Percentiles rank a stretch among this genome's conserved stretches.
Evolutionary conservation across 805 yeast species (phyloP).

Genomic region (Kodamaea neixiangensis): DNA sequence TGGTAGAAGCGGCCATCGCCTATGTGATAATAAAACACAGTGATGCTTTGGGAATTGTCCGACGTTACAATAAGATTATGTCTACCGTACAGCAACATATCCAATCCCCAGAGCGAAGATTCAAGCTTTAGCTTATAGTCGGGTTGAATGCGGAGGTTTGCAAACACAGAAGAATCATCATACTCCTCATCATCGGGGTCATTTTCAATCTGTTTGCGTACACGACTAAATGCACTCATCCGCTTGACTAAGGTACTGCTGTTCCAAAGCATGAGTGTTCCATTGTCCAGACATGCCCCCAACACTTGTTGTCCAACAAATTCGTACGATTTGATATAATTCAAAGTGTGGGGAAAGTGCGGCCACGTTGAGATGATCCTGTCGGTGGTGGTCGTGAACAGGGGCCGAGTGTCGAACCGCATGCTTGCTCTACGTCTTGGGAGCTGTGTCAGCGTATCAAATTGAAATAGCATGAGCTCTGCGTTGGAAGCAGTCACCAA

Average conservation of each 20-base stretch:
- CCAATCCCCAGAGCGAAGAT: conserved; percentile 66
- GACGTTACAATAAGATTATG: conserved; percentile 47
- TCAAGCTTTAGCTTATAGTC: conserved; percentile 33
- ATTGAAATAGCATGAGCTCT: conserved; percentile 33
- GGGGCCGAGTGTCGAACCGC: conserved; percentile 46
- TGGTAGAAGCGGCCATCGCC: conserved; percentile 28
- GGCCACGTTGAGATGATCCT: conserved; percentile 52
- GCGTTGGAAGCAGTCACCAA: conserved; percentile 38
- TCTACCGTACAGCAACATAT: conserved; percentile 28
- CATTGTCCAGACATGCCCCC: conserved; percentile 57
- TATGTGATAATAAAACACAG: conserved; percentile 38
- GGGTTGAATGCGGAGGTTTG: conserved; percentile 23
- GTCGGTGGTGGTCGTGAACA: conserved; percentile 41
- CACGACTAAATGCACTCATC: neutral
- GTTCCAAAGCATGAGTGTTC: conserved; percentile 43
- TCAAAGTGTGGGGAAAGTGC: conserved; percentile 56
- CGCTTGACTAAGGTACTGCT: conserved; percentile 25
- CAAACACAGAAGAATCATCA: conserved; percentile 13
- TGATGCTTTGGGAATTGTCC: conserved; percentile 53
- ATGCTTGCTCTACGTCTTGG: conserved; percentile 29
- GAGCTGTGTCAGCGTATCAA: conserved; percentile 26
- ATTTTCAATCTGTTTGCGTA: neutral
- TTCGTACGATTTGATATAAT: conserved; percentile 41
- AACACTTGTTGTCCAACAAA: conserved; percentile 46
- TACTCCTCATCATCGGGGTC: conserved; percentile 2